Evolutionary conservation across 768 basidiomycete genomes (phyloP), one percentile per base, ranked within the genome.

Genomic region (Auriscalpium vulgare): DNA sequence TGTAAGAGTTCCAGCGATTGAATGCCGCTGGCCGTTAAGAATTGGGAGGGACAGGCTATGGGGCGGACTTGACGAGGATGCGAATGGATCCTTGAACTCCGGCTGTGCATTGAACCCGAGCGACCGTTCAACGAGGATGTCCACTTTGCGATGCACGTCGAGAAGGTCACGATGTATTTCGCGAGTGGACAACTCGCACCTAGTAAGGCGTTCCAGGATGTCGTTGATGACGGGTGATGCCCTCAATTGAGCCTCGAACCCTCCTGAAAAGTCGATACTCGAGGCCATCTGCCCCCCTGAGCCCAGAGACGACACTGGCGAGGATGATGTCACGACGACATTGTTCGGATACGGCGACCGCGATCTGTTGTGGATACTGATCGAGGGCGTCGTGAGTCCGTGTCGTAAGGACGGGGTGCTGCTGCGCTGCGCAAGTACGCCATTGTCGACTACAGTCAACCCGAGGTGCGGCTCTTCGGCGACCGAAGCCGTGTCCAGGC

Each of bases 21-120:
- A 91, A 47, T 78, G 78, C 49, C 88, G 81, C 29, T 80, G 76
- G 37, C 76, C 74, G 56, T 71, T 74, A 55, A 74, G 54, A 16
- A 68, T 64, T 43, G 73, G 58, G 44, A 71, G 60, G 50, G 56
- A 51, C 21, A 63, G 51, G 56, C 37, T 55, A 47, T 48, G 36
- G 19, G 65, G 55, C 34, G 68, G 58, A 54, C 29, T 29, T 29
- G 71, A 72, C 23, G 68, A 49, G 8, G 80, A 66, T 36, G 87
- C 82, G 64, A 91, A 91, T 0, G 89, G 89, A 65, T 91, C 84
- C 66, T 87, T 86, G 75, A 91, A 91, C 62, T 90, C 88, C n/a
- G 86, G 85, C 56, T 62, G 63, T 50, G 57, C 64, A 44, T 61
- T 59, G 37, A 68, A 62, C 47, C 71, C 74, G 53, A 87, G 66